Conservation (phyloP, 805 yeast genomes). For the Barnettozyma siamensis region DNA sequence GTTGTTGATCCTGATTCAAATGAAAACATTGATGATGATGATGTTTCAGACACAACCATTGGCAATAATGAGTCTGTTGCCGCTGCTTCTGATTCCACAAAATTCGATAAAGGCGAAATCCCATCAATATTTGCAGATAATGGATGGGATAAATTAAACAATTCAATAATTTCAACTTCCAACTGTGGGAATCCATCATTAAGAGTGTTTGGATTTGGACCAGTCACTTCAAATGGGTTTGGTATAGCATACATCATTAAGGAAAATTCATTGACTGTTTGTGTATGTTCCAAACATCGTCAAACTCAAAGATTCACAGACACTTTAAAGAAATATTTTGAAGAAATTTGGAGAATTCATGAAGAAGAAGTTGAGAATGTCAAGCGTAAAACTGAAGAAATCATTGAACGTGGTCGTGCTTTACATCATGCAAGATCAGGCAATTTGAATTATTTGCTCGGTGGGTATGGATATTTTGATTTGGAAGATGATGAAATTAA, state of each 20-base stretch:
- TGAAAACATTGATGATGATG: constrained; percentile 16
- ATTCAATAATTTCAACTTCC: constrained; percentile 73
- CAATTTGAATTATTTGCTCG: constrained; percentile 42
- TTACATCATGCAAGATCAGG: constrained; percentile 26
- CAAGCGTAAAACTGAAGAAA: constrained; percentile 8
- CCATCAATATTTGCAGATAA: constrained; percentile 78
- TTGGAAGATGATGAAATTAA: constrained; percentile 56
- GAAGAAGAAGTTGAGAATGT: constrained; percentile 23
- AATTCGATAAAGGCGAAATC: constrained; percentile 31
- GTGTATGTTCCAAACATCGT: constrained; percentile 82
- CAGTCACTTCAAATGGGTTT: constrained; percentile 83
- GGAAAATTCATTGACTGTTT: constrained; percentile 68
- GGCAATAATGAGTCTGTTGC: constrained; percentile 12
- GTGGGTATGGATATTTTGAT: constrained; percentile 88
- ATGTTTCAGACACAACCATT: constrained; percentile 18
- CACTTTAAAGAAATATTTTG: constrained; percentile 57
- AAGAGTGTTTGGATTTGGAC: constrained; percentile 86
- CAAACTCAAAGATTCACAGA: constrained; percentile 76
- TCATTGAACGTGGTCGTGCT: constrained; percentile 20
- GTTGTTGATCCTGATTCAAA: constrained; percentile 22
- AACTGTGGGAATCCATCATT: constrained; percentile 92
- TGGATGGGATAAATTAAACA: constrained; percentile 84
- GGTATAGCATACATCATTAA: constrained; percentile 92
- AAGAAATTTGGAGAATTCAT: constrained; percentile 50
- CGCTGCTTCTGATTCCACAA: too few species aligned